A percentile compares a stretch with the other conserved stretches of the same genome.
Conservation (phyloP, 176 grass and related monocot genomes). For the Oryza australiensis region DNA sequence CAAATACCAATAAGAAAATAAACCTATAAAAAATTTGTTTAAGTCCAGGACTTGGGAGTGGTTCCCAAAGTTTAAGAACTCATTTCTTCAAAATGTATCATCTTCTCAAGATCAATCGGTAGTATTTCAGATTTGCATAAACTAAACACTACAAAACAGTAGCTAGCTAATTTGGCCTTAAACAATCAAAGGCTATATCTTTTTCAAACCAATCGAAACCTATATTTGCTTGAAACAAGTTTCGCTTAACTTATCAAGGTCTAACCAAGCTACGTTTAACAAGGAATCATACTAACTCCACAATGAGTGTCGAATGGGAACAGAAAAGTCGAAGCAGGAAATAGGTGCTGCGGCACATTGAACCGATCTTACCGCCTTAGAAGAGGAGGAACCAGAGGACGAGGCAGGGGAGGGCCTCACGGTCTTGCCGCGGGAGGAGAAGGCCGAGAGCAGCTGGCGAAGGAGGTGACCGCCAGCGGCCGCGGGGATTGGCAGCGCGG, state of each 20-base stretch:
- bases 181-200: neutral
- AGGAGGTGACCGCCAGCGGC: constrained; percentile 37
- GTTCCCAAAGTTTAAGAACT: neutral
- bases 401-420: constrained; percentile 31
- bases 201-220: neutral
- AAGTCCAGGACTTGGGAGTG: neutral
- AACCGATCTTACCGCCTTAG: constrained; percentile 43
- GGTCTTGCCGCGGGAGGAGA: constrained; percentile 56
- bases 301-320: neutral
- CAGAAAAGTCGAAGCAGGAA: neutral
- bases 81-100: neutral
- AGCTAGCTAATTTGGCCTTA: neutral
- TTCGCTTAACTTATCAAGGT: neutral
- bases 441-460: constrained; percentile 37
- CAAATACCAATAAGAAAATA: neutral
- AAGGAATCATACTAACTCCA: neutral
- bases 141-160: neutral
- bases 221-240: neutral
- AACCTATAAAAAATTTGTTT: neutral
- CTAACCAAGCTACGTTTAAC: neutral
- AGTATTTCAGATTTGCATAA: neutral
- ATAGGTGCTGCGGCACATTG: neutral
- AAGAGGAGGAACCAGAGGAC: constrained; percentile 4
- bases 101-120: neutral
- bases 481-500: constrained; percentile 47